A percentile compares a stretch with the other conserved stretches of the same genome.
Evolutionary conservation across 129 eudicot genomes (phyloP).

Genomic region (Artemisia tridentata): DNA sequence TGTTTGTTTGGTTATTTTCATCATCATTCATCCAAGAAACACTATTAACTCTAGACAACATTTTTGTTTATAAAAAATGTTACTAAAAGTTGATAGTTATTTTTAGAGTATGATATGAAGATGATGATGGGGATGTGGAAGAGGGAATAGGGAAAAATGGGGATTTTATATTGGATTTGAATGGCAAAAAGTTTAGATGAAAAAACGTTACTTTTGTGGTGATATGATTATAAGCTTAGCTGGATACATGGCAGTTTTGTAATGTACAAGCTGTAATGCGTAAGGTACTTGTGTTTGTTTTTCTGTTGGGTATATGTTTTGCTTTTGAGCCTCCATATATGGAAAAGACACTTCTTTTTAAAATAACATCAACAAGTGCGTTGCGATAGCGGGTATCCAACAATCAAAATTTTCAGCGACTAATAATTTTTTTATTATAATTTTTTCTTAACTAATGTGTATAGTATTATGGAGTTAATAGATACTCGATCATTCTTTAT

Average conservation of each 20-base stretch:
- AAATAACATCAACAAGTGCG: too few relatives aligned
- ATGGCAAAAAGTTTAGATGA: conserved; percentile 14
- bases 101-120: conserved; percentile 11
- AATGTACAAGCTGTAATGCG: conserved; percentile 9
- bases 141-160: conserved; percentile 15
- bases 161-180: conserved; percentile 23
- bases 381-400: too few relatives aligned
- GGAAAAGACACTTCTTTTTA: conserved; percentile 7
- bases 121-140: conserved; percentile 21
- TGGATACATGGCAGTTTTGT: conserved; percentile 14
- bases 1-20: conserved; percentile 31
- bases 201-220: conserved; percentile 28
- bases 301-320: neutral
- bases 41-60: conserved; percentile 49
- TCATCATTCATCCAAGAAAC: conserved; percentile 60
- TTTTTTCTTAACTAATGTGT: too few relatives aligned
- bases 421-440: too few relatives aligned
- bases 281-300: neutral
- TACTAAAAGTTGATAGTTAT: neutral
- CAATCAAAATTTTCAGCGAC: too few relatives aligned
- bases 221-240: conserved; percentile 25
- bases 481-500: too few relatives aligned
- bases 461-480: too few relatives aligned
- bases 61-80: neutral
- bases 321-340: conserved; percentile 15